Evolutionary conservation across 2,329 filamentous ascomycete species (phyloP).

Genomic region (Herpomyces periplanetae): DNA sequence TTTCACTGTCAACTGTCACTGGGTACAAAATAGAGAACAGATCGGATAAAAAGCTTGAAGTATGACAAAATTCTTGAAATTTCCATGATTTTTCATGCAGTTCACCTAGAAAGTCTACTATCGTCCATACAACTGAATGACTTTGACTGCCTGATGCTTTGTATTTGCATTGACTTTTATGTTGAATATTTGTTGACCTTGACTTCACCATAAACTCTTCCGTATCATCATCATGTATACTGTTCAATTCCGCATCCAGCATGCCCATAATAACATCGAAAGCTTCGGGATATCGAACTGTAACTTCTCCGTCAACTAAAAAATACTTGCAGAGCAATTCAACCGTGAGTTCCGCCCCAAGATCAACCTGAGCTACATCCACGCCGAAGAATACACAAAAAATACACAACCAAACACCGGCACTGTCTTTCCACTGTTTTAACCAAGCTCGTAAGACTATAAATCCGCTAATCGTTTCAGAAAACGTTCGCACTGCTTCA

Average conservation of each 20-base stretch:
- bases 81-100: slow-evolving; percentile 31
- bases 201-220: slow-evolving; percentile 9
- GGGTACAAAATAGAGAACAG: slow-evolving; percentile 50
- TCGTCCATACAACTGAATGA: slow-evolving; percentile 17
- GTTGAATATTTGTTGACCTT: slow-evolving; percentile 2
- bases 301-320: slow-evolving; percentile 14
- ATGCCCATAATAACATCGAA: slow-evolving; percentile 44
- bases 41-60: slow-evolving; percentile 41
- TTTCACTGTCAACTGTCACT: slow-evolving; percentile 47
- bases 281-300: slow-evolving; percentile 33
- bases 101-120: slow-evolving; percentile 38
- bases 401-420: slow-evolving; percentile 48
- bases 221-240: slow-evolving; percentile 9
- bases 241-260: slow-evolving; percentile 46
- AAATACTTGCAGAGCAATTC: slow-evolving; percentile 35
- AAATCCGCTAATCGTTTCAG: slow-evolving; percentile 54
- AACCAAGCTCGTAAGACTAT: slow-evolving; percentile 42
- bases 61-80: slow-evolving; percentile 45
- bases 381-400: slow-evolving; percentile 58
- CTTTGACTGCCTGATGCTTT: slow-evolving; percentile 6
- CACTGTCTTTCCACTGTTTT: slow-evolving; percentile 54
- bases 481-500: slow-evolving; percentile 48
- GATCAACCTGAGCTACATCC: slow-evolving; percentile 32
- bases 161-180: too few species aligned
- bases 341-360: slow-evolving; percentile 30